A percentile compares a stretch with the other conserved stretches of the same genome.
These are phyloP conservation scores for Canna indica DNA, from an alignment of 176 grass and related monocot species.

Conservation along the genomic window DNA sequence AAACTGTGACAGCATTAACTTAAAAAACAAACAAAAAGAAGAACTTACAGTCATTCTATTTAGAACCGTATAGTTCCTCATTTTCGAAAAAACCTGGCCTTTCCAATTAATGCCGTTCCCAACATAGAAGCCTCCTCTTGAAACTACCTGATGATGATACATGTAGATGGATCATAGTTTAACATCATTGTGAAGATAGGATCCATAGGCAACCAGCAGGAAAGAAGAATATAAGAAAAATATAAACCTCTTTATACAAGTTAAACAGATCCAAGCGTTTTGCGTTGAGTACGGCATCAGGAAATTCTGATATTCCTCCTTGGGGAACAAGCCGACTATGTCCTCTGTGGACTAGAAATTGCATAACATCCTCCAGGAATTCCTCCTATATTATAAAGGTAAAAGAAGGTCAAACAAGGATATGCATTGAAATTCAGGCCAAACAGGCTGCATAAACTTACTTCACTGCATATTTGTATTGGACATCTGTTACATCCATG, in stretches of 20 bases:
- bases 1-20: no score
- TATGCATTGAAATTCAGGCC: neutral
- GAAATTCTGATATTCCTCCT: slow-evolving; percentile 57
- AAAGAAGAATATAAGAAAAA: neutral
- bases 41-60: slow-evolving; percentile 67
- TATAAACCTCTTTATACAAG: slow-evolving; percentile 63
- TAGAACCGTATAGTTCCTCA: slow-evolving; percentile 64
- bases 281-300: slow-evolving; percentile 59
- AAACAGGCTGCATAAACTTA: slow-evolving; percentile 13
- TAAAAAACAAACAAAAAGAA: neutral
- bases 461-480: slow-evolving; percentile 42
- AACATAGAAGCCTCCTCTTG: slow-evolving; percentile 74
- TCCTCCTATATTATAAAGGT: slow-evolving; percentile 30
- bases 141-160: slow-evolving; percentile 43
- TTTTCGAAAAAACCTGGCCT: slow-evolving; percentile 88
- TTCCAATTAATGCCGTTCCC: slow-evolving; percentile 86
- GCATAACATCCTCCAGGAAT: slow-evolving; percentile 71
- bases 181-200: neutral
- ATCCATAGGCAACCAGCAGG: neutral
- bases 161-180: neutral
- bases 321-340: slow-evolving; percentile 51
- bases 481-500: slow-evolving; percentile 43
- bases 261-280: slow-evolving; percentile 75
- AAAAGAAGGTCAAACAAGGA: neutral
- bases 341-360: slow-evolving; percentile 53